These are phyloP conservation scores for Xylaria multiplex DNA, from an alignment of 2,329 filamentous ascomycete genomes.

Conservation along the genomic window DNA sequence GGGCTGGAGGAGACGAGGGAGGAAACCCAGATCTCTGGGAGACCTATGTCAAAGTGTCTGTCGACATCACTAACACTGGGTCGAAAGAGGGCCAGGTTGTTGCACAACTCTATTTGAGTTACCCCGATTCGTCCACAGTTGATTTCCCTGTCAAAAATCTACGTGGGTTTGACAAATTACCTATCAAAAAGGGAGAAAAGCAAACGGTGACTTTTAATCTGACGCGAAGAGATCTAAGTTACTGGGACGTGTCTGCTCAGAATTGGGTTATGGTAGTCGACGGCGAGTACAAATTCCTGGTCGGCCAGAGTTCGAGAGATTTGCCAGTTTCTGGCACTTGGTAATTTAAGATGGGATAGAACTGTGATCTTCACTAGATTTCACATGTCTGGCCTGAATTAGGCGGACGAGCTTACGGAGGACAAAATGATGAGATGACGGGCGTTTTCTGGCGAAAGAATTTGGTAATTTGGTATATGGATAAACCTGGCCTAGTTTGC, in stretches of 20 bases:
- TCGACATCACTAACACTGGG: slow-evolving; percentile 66
- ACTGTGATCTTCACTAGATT: not conserved
- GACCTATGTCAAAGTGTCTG: slow-evolving; percentile 60
- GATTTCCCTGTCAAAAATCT: slow-evolving; percentile 76
- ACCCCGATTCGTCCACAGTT: slow-evolving; percentile 51
- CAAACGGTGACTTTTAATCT: slow-evolving; percentile 66
- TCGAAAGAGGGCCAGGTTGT: slow-evolving; percentile 54
- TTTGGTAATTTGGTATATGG: slow-evolving; percentile 2
- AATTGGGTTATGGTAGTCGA: slow-evolving; percentile 73
- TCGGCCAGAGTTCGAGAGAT: slow-evolving; percentile 52
- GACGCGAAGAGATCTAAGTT: slow-evolving; percentile 75
- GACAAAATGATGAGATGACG: not conserved
- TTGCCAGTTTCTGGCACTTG: slow-evolving; percentile 40
- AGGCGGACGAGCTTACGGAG: not conserved
- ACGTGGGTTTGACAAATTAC: slow-evolving; percentile 77
- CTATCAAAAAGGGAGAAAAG: slow-evolving; percentile 64
- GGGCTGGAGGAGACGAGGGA: slow-evolving; percentile 74
- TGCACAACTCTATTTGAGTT: slow-evolving; percentile 59
- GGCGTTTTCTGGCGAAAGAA: slow-evolving; percentile 11
- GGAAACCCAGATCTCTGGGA: slow-evolving; percentile 75
- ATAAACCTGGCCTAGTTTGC: slow-evolving; percentile 1
- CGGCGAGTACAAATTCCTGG: slow-evolving; percentile 54
- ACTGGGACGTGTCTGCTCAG: slow-evolving; percentile 74
- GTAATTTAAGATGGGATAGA: slow-evolving; percentile 24
- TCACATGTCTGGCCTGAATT: not conserved